Base-by-base conservation (phyloP, 2,329 filamentous ascomycete species). In the Pleurostoma richardsiae region DNA sequence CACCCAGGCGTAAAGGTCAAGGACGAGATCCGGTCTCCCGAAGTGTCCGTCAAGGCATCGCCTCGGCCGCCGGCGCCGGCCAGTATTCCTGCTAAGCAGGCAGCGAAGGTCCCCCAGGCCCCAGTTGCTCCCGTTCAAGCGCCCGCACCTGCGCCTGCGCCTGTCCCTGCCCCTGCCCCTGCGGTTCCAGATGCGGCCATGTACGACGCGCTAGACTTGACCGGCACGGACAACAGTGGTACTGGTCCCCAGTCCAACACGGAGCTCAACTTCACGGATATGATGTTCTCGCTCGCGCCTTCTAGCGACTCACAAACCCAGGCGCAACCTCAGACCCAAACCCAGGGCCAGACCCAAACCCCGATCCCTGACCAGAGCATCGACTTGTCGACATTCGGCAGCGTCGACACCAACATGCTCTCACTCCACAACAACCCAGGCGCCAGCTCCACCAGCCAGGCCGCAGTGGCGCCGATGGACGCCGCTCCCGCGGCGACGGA, bases 231-330 rank as follows among this genome's bases (percentile, higher is more conserved):
- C 19, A 19, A 19, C 19, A 19, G 19, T 19, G 19, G 19, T 19
- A 19, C 19, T 19, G 33, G 33, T n/a, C 8, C 33, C 33, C 8
- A 8, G 33, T 36, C 55, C 19, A 59, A 64, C 41, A 59, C 68
- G n/a, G 69, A 72, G 44, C 65, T 73, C 6, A 72, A 72, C 50
- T 81, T 80, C 53, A 80, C 77, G 10, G 68, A 80, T 51, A 80
- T 80, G 74, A 70, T 76, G 33, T 81, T 81, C 52, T 71, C 74
- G 0, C 63, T 80, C 4, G 77, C 73, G 2, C 72, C 76, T 1
- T 51, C 68, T 6, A 65, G 61, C 42, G 60, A 60, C 47, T 60
- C 52, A 30, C 57, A 61, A 40, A 49, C 57, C 11, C 46, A 46
- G 30, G 33, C 8, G 8, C 33, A 36, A n/a, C 8, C 8, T n/a